Percentiles rank a stretch among this genome's conserved stretches.
Evolutionary conservation across 768 basidiomycete genomes (phyloP).

Genomic region (Leccinum barrowsii): DNA sequence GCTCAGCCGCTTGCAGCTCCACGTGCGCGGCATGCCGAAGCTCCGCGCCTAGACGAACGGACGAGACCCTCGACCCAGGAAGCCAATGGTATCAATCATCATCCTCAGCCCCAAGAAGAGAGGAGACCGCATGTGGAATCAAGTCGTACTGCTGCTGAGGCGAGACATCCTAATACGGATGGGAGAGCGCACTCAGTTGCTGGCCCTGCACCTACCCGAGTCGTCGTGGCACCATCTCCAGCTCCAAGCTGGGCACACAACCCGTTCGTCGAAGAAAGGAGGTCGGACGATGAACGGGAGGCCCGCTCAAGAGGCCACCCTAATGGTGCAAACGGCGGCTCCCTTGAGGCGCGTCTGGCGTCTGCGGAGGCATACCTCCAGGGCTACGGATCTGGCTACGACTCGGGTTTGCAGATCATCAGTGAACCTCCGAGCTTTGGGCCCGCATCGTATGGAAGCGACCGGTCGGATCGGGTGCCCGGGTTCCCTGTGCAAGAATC

Average conservation of each 20-base stretch:
- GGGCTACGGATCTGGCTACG: conserved; percentile 36
- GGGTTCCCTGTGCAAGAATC: conserved; percentile 30
- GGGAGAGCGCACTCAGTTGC: conserved; percentile 32
- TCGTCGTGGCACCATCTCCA: conserved; percentile 22
- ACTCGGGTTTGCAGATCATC: conserved; percentile 23
- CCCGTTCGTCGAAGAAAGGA: conserved; percentile 27
- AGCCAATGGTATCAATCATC: conserved; percentile 7
- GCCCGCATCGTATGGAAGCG: conserved; percentile 21
- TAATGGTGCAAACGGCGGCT: conserved; percentile 11
- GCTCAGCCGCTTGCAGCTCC: conserved; percentile 16
- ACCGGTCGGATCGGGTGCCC: conserved; percentile 14
- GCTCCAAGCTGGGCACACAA: conserved; percentile 31
- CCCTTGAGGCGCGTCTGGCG: conserved; percentile 21
- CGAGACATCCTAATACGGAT: conserved; percentile 7
- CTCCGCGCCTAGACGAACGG: conserved; percentile 23
- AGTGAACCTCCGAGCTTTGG: conserved; percentile 14
- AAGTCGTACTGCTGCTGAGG: conserved; percentile 6
- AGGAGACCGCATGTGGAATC: conserved; percentile 12
- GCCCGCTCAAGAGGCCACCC: conserved; percentile 6
- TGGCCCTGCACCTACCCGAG: conserved; percentile 30
- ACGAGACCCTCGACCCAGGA: conserved; percentile 14
- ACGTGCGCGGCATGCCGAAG: conserved; percentile 22
- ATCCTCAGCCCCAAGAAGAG: conserved; percentile 13
- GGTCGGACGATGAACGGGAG: conserved; percentile 32
- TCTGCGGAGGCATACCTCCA: conserved; percentile 36